These are phyloP conservation scores for Areca catechu DNA, from an alignment of 176 grass and related monocot genomes.

Conservation along the genomic window DNA sequence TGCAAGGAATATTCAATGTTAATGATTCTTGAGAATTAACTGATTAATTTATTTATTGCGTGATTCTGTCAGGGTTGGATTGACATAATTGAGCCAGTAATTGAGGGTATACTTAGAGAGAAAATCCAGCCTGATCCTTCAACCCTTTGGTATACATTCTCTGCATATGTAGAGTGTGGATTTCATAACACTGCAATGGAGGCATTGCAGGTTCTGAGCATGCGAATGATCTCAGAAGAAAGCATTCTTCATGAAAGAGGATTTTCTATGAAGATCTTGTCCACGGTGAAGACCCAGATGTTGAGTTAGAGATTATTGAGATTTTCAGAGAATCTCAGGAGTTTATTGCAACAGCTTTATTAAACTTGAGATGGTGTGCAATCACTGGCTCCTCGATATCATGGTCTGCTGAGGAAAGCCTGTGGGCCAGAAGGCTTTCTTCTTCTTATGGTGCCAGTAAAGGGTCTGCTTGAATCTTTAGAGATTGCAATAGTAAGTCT, in stretches of 20 bases:
- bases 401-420: constrained; percentile 60
- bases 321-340: constrained; percentile 39
- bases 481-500: too few species aligned
- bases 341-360: constrained; percentile 41
- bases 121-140: constrained; percentile 59
- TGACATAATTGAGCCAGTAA: constrained; percentile 54
- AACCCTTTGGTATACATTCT: constrained; percentile 54
- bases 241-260: constrained; percentile 35
- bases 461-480: too few species aligned
- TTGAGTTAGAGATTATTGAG: constrained; percentile 48
- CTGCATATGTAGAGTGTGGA: constrained; percentile 40
- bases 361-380: constrained; percentile 74
- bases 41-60: too few species aligned
- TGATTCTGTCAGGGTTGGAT: constrained; percentile 51
- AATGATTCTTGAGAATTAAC: too few species aligned
- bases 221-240: constrained; percentile 64
- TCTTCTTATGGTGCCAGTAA: constrained; percentile 27
- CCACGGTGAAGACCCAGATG: constrained; percentile 55
- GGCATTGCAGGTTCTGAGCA: constrained; percentile 63
- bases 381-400: constrained; percentile 54
- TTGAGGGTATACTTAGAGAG: constrained; percentile 44
- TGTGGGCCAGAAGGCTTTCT: constrained; percentile 62
- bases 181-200: constrained; percentile 54
- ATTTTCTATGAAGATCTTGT: constrained; percentile 55
- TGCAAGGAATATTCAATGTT: too few species aligned